Percentiles rank a stretch among this genome's conserved stretches.
These are phyloP conservation scores for Solanum phureja DNA, from an alignment of 257 asterid genomes.

Conservation along the genomic window DNA sequence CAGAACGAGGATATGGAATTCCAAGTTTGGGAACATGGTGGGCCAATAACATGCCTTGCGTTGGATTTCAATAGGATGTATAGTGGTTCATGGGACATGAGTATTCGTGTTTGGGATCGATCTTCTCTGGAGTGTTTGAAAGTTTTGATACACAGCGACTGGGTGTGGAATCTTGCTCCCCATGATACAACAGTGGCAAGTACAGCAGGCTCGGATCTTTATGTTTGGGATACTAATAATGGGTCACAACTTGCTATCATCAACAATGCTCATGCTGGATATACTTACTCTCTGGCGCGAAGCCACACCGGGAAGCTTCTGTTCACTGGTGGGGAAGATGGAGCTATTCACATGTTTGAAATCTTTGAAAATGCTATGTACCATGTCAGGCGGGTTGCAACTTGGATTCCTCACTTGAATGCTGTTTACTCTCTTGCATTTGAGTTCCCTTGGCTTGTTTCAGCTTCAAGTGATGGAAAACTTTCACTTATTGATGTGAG, in stretches of 20 bases:
- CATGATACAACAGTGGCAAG: constrained; percentile 65
- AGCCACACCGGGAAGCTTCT: constrained; percentile 83
- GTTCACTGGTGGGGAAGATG: constrained; percentile 93
- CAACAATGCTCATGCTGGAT: constrained; percentile 45
- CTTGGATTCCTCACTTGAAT: constrained; percentile 79
- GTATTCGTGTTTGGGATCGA: constrained; percentile 78
- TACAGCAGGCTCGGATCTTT: constrained; percentile 66
- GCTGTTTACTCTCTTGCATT: constrained; percentile 78
- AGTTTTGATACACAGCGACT: constrained; percentile 61
- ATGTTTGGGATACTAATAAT: constrained; percentile 59
- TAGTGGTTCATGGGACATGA: constrained; percentile 98
- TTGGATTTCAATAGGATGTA: constrained; percentile 63
- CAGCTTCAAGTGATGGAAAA: constrained; percentile 85
- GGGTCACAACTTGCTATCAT: constrained; percentile 37
- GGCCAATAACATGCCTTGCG: constrained; percentile 88
- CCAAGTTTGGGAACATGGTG: constrained; percentile 83
- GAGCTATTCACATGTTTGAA: constrained; percentile 87
- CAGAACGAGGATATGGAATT: constrained; percentile 49
- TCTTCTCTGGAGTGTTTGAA: constrained; percentile 53
- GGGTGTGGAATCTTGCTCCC: constrained; percentile 94
- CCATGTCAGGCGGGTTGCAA: constrained; percentile 41
- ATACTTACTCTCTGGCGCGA: constrained; percentile 59
- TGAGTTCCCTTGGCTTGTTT: constrained; percentile 91
- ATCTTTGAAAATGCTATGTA: constrained; percentile 21
- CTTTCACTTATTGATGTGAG: constrained; percentile 79